Evolutionary conservation across 179 eudicot genomes (phyloP).

Genomic region (Nepenthes alata): DNA sequence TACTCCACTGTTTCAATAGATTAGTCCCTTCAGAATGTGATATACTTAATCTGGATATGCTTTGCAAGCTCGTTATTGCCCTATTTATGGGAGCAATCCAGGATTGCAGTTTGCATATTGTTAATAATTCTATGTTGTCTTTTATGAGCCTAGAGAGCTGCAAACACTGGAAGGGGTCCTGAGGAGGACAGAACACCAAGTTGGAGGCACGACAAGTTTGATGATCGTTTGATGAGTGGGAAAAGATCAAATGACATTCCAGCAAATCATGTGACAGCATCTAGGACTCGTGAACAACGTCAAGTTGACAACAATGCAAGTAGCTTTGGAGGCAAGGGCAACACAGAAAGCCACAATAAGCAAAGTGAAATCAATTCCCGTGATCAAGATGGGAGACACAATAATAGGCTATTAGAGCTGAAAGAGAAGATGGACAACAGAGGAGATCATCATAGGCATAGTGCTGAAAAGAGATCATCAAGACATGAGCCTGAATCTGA

Average conservation of each 20-base stretch:
- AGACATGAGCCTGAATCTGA: slow-evolving; percentile 29
- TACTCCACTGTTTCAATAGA: no score
- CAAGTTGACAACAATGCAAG: slow-evolving; percentile 21
- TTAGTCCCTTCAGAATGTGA: no score
- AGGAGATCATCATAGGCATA: slow-evolving; percentile 23
- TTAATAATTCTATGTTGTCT: not conserved
- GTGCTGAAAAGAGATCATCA: slow-evolving; percentile 24
- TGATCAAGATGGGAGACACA: slow-evolving; percentile 24
- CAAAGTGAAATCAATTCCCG: slow-evolving; percentile 14
- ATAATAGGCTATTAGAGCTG: slow-evolving; percentile 18
- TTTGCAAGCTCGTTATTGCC: not conserved
- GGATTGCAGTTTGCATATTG: no score
- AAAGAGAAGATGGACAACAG: slow-evolving; percentile 13
- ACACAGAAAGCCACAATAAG: slow-evolving; percentile 16
- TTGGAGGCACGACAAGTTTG: slow-evolving; percentile 51
- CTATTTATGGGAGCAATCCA: not conserved
- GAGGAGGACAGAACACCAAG: slow-evolving; percentile 51
- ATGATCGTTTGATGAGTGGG: slow-evolving; percentile 21
- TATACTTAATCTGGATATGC: not conserved
- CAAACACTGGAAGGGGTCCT: slow-evolving; percentile 89
- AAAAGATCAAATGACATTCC: slow-evolving; percentile 19
- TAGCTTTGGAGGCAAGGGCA: slow-evolving; percentile 23
- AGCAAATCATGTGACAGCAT: slow-evolving; percentile 14
- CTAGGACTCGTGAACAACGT: slow-evolving; percentile 14
- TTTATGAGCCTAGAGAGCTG: slow-evolving; percentile 57